phyloP scores from a whole-genome alignment of 2,329 filamentous ascomycete genomes.

The Talaromyces albobiverticillius region DNA sequence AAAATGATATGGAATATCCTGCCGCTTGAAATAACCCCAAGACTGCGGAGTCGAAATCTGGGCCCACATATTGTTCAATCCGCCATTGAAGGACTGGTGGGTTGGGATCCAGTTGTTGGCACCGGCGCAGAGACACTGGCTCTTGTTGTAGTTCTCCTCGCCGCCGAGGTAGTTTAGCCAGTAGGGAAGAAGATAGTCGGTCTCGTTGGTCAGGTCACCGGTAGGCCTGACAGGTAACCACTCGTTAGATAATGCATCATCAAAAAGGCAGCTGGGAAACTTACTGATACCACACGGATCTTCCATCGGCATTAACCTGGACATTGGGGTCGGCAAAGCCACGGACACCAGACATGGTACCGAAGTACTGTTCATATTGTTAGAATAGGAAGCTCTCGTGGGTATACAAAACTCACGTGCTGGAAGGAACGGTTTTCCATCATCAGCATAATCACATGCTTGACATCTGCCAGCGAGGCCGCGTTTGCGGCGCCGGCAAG shows the following conservation, averaged over 20 bases:
- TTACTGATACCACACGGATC: conserved; percentile 49
- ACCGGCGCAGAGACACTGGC: conserved; percentile 11
- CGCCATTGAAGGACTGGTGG: conserved; percentile 7
- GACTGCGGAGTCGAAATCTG: conserved; percentile 5
- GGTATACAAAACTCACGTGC: conserved; percentile 22
- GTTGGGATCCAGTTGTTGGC: conserved; percentile 12
- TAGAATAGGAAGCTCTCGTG: neutral
- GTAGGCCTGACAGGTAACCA: neutral
- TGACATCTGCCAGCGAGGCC: conserved; percentile 45
- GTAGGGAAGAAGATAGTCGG: conserved; percentile 8
- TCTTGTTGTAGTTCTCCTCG: conserved; percentile 12
- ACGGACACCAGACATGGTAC: conserved; percentile 54
- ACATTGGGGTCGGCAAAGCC: conserved; percentile 57
- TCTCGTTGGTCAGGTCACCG: neutral
- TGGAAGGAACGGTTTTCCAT: conserved; percentile 48
- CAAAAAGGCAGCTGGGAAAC: neutral
- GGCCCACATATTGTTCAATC: conserved; percentile 9
- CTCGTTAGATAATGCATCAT: neutral
- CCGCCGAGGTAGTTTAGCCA: conserved; percentile 13
- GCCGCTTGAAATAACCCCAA: conserved; percentile 12
- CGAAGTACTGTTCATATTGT: conserved; percentile 48
- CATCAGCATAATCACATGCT: conserved; percentile 61
- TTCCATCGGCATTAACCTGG: conserved; percentile 46
- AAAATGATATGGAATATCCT: conserved; percentile 12
- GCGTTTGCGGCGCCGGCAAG: conserved; percentile 15